phyloP scores from a whole-genome alignment of 495 filamentous ascomycete genomes.

The Penicillium subrubescens region DNA sequence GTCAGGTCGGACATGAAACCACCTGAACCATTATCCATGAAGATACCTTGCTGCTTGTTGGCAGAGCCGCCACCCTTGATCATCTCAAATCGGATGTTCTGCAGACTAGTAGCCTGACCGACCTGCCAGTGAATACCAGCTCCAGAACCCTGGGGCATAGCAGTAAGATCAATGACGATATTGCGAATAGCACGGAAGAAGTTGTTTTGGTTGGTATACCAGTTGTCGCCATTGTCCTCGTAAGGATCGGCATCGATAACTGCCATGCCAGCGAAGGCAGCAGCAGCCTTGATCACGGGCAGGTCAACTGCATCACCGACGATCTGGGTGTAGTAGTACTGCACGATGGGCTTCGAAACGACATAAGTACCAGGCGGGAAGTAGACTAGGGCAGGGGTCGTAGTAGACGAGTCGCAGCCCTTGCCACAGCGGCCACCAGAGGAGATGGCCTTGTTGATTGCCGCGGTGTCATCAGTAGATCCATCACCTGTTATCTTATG shows the following conservation, averaged over 20 bases:
- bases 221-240: slow-evolving; percentile 58
- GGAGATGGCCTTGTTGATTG: slow-evolving; percentile 85
- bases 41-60: slow-evolving; percentile 86
- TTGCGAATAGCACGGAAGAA: slow-evolving; percentile 98
- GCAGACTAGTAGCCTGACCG: slow-evolving; percentile 87
- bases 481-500: slow-evolving; percentile 59
- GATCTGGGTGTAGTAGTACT: slow-evolving; percentile 81
- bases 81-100: slow-evolving; percentile 93
- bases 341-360: slow-evolving; percentile 66
- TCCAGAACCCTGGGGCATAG: slow-evolving; percentile 62
- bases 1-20: slow-evolving; percentile 86
- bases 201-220: slow-evolving; percentile 96
- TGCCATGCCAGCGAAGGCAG: slow-evolving; percentile 78
- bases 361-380: slow-evolving; percentile 80
- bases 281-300: slow-evolving; percentile 76
- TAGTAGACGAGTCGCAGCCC: slow-evolving; percentile 81
- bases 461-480: slow-evolving; percentile 77
- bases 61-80: slow-evolving; percentile 63
- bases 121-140: slow-evolving; percentile 98
- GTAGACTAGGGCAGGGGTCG: slow-evolving; percentile 72
- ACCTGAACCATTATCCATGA: slow-evolving; percentile 94
- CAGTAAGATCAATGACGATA: slow-evolving; percentile 84
- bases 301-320: slow-evolving; percentile 70
- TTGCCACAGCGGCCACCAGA: slow-evolving; percentile 75
- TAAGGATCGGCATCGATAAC: slow-evolving; percentile 93